phyloP scores from a whole-genome alignment of 768 basidiomycete genomes.

The Mycena haematopus region DNA sequence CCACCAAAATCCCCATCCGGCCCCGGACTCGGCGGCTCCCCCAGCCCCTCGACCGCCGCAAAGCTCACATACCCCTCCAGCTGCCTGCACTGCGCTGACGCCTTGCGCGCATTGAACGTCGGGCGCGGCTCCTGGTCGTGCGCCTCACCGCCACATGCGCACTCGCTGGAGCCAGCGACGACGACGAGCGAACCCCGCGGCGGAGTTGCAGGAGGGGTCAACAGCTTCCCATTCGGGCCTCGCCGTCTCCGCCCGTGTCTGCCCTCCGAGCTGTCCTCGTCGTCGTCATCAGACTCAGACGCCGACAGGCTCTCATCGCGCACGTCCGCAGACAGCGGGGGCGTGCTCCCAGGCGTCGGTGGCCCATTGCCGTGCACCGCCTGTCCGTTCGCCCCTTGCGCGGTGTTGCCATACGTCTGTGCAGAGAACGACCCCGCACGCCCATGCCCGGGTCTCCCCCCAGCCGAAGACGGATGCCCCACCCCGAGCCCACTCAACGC shows the following conservation, averaged over 20 bases:
- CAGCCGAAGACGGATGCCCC: background rate
- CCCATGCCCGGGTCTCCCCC: background rate
- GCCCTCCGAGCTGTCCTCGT: constrained; percentile 8
- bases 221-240: constrained; percentile 19
- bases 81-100: constrained; percentile 60
- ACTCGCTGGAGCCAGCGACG: constrained; percentile 30
- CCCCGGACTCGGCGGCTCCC: constrained; percentile 51
- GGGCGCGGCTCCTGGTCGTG: constrained; percentile 30
- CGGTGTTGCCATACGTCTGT: background rate
- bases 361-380: background rate
- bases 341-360: constrained; percentile 29
- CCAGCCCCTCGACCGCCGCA: constrained; percentile 69
- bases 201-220: constrained; percentile 39
- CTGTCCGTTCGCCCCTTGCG: background rate
- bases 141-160: background rate
- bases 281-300: constrained; percentile 27
- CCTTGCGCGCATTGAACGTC: constrained; percentile 68
- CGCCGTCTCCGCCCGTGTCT: constrained; percentile 30
- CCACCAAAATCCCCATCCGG: constrained; percentile 12
- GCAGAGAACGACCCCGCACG: background rate
- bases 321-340: constrained; percentile 27
- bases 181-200: constrained; percentile 32
- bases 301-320: constrained; percentile 8
- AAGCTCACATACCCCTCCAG: constrained; percentile 75
- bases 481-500: constrained; percentile 12